Evolutionary conservation across 2,329 filamentous ascomycete species (phyloP), one percentile per base, ranked within the genome.

Genomic region (Harringtonia lauricola): DNA sequence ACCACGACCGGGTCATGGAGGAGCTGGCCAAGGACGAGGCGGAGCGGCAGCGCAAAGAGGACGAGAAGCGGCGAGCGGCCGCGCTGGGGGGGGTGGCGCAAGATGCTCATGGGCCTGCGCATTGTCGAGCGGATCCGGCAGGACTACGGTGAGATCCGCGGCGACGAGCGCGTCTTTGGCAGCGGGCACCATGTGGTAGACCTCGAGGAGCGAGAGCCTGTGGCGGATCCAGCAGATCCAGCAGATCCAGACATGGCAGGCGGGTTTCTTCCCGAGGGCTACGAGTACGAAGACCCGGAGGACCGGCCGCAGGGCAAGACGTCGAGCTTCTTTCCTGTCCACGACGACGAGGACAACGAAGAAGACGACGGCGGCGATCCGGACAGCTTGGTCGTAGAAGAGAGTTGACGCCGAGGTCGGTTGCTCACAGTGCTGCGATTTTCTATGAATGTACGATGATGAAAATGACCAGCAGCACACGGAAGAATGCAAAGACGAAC

Each of bases 51-150:
- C 77, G 82, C 41, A 90, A 87, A 54, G 88, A 94, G 57, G 81
- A 92, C 47, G 82, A 84, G 47, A 95, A 95, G 63, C 73, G 84
- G 8, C 77, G 82, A 41, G 88, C 84, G 49, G 70, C 75, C 13
- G 80, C 84, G 1, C 58, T 96, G 37, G 74, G 73, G 1, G n/a
- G 76, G 79, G 51, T 98, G 92, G 92, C 76, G 85, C 45, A 94
- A 85, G 60, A 86, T 95, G 53, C 62, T 94, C 14, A 85, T 89
- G 70, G 89, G 89, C 0, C 58, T 95, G 62, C 74, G 87, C 3
- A 92, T 96, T 45, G 72, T 86, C 18, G 74, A 92, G 58, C 73
- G 87, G 39, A 81, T 94, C 34, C 71, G 71, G 34, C 72, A 79
- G 43, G 85, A 94, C 48, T 94, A 94, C 58, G 85, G 83, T 1